Evolutionary conservation across 306 rosid genomes (phyloP).

Genomic region (Trichosanthes truncata): DNA sequence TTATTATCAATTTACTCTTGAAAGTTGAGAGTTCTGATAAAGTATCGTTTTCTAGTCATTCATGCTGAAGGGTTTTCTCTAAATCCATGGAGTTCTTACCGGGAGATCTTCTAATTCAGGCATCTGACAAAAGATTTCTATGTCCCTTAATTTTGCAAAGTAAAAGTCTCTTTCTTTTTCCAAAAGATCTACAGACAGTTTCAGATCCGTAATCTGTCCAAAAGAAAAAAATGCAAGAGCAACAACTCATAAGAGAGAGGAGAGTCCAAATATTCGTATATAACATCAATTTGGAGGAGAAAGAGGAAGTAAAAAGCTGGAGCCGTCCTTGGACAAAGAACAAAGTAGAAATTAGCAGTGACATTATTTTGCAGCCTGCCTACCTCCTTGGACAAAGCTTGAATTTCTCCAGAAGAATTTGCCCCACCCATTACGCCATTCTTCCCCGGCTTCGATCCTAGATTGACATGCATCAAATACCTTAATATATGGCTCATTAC

Average conservation of each 20-base stretch:
- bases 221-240: neutral
- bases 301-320: neutral
- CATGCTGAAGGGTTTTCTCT: neutral
- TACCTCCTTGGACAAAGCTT: conserved; percentile 82
- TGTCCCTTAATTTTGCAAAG: conserved; percentile 86
- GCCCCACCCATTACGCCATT: conserved; percentile 29
- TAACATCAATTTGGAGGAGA: neutral
- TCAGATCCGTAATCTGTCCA: conserved; percentile 71
- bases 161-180: conserved; percentile 97
- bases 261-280: neutral
- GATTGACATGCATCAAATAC: conserved; percentile 9
- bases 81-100: conserved; percentile 37
- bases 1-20: neutral
- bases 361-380: neutral
- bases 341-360: conserved; percentile 6
- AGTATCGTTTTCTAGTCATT: neutral
- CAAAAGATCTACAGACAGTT: conserved; percentile 71
- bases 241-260: neutral
- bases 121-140: conserved; percentile 83
- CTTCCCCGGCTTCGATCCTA: conserved; percentile 58
- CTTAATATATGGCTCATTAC: conserved; percentile 10
- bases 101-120: conserved; percentile 67
- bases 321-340: conserved; percentile 1
- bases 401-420: conserved; percentile 45
- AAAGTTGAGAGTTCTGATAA: neutral